These are phyloP conservation scores for Cryptococcus sp. DNA, from an alignment of 1,284 basidiomycete species.

Conservation along the genomic window DNA sequence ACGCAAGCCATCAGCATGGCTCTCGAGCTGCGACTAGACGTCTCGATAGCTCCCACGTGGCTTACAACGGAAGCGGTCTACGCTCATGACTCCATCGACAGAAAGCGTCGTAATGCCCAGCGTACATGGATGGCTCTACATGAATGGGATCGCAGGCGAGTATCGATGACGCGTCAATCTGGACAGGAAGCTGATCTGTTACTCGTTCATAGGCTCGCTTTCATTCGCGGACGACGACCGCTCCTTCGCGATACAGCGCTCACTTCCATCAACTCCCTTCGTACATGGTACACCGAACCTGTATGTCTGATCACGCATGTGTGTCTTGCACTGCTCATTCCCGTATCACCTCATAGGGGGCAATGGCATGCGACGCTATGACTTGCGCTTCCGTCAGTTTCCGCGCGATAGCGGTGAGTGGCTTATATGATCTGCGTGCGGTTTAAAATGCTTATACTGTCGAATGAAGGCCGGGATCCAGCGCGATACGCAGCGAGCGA, in stretches of 20 bases:
- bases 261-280: constrained; percentile 4
- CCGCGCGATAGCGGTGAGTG: constrained; percentile 6
- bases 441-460: background rate
- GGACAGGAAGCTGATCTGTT: background rate
- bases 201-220: constrained; percentile 9
- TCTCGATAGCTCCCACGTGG: constrained; percentile 16
- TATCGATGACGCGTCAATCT: background rate
- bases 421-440: background rate
- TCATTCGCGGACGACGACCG: constrained; percentile 17
- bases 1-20: constrained; percentile 17
- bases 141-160: constrained; percentile 21
- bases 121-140: constrained; percentile 14
- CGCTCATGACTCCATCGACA: constrained; percentile 5
- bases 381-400: constrained; percentile 13
- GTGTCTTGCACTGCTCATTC: background rate
- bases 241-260: constrained; percentile 12
- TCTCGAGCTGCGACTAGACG: constrained; percentile 20
- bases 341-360: constrained; percentile 1
- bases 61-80: constrained; percentile 11
- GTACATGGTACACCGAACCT: constrained; percentile 13
- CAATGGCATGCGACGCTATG: constrained; percentile 15
- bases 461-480: constrained; percentile 2
- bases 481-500: constrained; percentile 8
- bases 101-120: constrained; percentile 17
- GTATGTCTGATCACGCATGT: background rate